Base-by-base conservation (phyloP, 169 alveolate genomes). In the Babesia sp. region DNA sequence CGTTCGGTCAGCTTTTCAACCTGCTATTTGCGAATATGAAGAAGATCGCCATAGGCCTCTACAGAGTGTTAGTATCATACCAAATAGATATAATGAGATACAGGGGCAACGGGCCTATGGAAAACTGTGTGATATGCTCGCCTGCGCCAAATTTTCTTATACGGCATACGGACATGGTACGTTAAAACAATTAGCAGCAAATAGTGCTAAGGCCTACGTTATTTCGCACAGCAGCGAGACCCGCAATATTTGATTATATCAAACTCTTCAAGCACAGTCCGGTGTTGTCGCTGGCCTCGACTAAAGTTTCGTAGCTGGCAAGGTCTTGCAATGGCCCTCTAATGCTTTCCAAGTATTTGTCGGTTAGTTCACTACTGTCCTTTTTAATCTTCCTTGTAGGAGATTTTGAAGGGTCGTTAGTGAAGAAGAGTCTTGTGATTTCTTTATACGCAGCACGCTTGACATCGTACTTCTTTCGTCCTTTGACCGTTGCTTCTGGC, bases 41-140 rank as follows among this genome's bases (percentile, higher is more conserved):
- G 9, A 41, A 44, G 24, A 67, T 76, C 2, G 20, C 69, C 18
- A 76, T 76, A 7, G 85, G 85, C 1, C 39, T 76, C 24, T 76
- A 51, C 63, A 53, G 85, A 29, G 56, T 76, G 85, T 76, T 26
- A 44, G 71, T 75, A 3, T 11, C 0, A 14, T 22, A 14, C 46
- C 34, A 5, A 16, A 24, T n/a, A 29, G 6, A 1, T 14, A 12
- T 36, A 50, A 31, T 20, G 1, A 2, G 28, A 34, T 8, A 9
- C 37, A 75, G 75, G 26, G 79, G 64, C 33, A 24, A 18, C 16
- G 64, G 7, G 48, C 66, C 85, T 0, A 66, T 66, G 78, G 85
- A 76, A 26, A 63, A 67, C 44, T 59, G 68, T 31, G 85, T 76
- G 14, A 76, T 76, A 2, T 76, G 85, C 41, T 60, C 85, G 28